Evolutionary conservation across 208 protist species (phyloP), one percentile per base, ranked within the genome.

Genomic region (Angomonas ambiguus): DNA sequence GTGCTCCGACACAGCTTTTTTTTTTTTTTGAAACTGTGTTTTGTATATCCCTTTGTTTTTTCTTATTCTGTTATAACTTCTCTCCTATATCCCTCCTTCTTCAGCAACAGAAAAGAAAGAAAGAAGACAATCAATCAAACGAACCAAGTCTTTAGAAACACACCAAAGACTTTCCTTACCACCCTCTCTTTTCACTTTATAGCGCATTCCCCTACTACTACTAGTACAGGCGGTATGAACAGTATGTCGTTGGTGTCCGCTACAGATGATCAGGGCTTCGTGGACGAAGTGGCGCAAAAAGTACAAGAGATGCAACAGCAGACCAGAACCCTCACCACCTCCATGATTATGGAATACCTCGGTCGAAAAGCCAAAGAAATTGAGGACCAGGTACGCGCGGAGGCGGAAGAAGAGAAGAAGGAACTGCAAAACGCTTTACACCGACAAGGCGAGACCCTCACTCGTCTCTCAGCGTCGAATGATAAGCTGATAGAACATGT

Each of bases 301-400:
- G 72, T 85, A 16, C 51, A 27, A 1, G 57, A 56, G 35, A n/a
- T 65, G 2, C 67, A 66, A 38, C 24, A 33, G 18, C 58, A 62
- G 10, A 62, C 61, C 51, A 69, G 68, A n/a, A 58, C 67, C 0
- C 72, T 80, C 38, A 76, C 69, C n/a, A 65, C 72, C 11, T 70
- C 48, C 4, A 88, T 88, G 80, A 80, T 90, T 28, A 78, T 85
- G 53, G 77, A 85, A 62, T 90, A 90, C 33, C 71, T 90, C 18
- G 74, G 72, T 16, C 73, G 72, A 1, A 74, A 79, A 11, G 28
- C 48, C 1, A 65, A 75, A 38, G 57, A 73, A 13, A 59, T 68
- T 45, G 71, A 62, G 34, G 30, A 65, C 11, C 51, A 58, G 18
- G 41, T 41, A 11, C 31, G 32, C 30, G 30, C 13, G 32, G 57